Base-by-base conservation (phyloP, 805 yeast genomes). In the Yarrowia sp. region DNA sequence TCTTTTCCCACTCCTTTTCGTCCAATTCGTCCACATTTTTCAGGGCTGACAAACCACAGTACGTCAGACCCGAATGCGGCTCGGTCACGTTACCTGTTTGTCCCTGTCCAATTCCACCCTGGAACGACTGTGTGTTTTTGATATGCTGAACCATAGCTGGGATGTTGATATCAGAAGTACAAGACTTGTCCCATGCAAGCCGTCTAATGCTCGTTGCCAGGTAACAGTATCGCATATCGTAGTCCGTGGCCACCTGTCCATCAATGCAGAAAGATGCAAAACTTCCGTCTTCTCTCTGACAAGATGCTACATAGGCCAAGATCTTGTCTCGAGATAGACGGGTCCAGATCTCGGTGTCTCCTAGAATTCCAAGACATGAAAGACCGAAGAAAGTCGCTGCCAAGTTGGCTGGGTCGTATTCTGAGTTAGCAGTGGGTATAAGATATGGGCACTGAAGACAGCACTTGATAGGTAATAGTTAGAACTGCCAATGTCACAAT, bases 1-100 rank as follows among this genome's bases (percentile, higher is more conserved):
- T 65, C 35, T 10, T 52, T 0, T 4, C 4, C 68, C 68, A 65
- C 36, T 41, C 59, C 22, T 26, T 35, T 3, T 10, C 15, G 14
- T 52, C 26, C 35, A 65, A 19, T n/a, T 14, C 14, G 2, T 14
- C 61, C 0, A 9, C 38, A 14, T 52, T 65, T 42, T 76, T 74
- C 69, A 92, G 80, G 0, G 90, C 77, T 0, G 89, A 89, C 32
- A 93, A 73, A 0, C 90, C 97, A 78, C 98, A 93, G 74, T 86
- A 94, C 0, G 97, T 89, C 70, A 90, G 82, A 0, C 98, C 99
- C 8, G 92, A 87, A 78, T 94, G 98, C 2, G 92, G 82, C 76
- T 94, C 99, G 14, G 81, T 78, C 46, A 75, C 74, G 4, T 35
- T 26, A 8, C 52, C 52, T 5, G 79, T 77, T 8, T 70, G 55